phyloP scores from a whole-genome alignment of 257 asterid species.

The Ilex aquifolium region DNA sequence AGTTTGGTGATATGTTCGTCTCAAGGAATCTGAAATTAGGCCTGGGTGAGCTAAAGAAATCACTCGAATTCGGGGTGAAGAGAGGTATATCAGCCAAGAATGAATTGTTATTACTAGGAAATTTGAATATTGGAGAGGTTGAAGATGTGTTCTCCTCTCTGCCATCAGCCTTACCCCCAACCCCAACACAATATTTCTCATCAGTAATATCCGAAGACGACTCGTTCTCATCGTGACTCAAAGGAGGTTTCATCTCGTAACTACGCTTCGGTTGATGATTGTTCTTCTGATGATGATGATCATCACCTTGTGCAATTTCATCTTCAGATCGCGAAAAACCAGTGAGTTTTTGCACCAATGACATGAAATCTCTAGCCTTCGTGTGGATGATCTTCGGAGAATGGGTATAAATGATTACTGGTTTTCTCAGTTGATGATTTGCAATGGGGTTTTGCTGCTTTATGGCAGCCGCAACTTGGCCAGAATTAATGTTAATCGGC shows the following conservation, averaged over 20 bases:
- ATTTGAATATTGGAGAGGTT: constrained; percentile 10
- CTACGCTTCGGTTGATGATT: background rate
- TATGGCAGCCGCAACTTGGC: background rate
- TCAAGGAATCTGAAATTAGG: background rate
- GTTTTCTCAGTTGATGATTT: constrained; percentile 12
- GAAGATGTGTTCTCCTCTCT: constrained; percentile 11
- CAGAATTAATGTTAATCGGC: background rate
- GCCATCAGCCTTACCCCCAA: constrained; percentile 11
- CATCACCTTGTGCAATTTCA: background rate
- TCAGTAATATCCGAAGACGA: constrained; percentile 21
- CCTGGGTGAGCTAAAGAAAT: constrained; percentile 11
- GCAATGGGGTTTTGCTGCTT: constrained; percentile 2
- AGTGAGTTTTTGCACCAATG: constrained; percentile 34
- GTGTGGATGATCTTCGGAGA: constrained; percentile 36
- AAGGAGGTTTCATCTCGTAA: background rate
- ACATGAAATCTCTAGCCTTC: constrained; percentile 30
- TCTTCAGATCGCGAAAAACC: constrained; percentile 22
- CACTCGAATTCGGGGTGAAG: constrained; percentile 15
- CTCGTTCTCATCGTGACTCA: constrained; percentile 14
- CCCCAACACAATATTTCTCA: constrained; percentile 11
- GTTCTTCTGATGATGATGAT: background rate
- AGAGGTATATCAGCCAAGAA: constrained; percentile 19
- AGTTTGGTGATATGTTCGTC: no score
- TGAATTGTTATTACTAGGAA: background rate
- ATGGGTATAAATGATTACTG: constrained; percentile 32